These are phyloP conservation scores for Tritrichomonas foetus DNA, from an alignment of 208 protist genomes.

Conservation along the genomic window DNA sequence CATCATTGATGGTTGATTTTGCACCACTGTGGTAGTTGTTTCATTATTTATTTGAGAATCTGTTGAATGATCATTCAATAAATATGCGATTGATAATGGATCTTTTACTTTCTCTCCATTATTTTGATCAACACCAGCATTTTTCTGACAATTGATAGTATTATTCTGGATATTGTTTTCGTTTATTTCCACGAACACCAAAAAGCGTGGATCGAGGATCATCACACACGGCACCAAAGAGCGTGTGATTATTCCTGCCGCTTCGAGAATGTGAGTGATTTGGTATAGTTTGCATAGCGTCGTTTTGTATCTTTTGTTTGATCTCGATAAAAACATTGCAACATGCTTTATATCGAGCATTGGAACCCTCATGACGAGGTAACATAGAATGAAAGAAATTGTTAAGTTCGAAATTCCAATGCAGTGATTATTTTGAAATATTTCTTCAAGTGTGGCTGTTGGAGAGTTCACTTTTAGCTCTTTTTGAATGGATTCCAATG, in stretches of 20 bases:
- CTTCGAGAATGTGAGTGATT: background rate
- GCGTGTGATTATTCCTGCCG: background rate
- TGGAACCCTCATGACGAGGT: background rate
- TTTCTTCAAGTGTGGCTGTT: background rate
- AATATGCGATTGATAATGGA: too few species aligned
- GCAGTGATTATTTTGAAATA: background rate
- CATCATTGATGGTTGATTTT: too few species aligned
- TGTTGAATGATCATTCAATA: too few species aligned
- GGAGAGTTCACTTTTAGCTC: background rate
- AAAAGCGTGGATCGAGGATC: too few species aligned
- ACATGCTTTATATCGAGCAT: background rate
- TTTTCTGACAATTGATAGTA: too few species aligned
- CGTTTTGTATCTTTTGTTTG: background rate
- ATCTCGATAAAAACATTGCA: background rate
- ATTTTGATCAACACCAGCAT: too few species aligned
- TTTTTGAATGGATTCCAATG: background rate
- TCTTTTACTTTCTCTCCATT: too few species aligned
- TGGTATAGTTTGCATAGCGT: constrained; percentile 25
- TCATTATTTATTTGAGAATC: too few species aligned
- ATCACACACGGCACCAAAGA: too few species aligned
- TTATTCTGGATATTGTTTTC: too few species aligned
- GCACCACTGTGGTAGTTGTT: too few species aligned
- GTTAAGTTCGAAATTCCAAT: background rate
- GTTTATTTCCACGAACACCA: too few species aligned
- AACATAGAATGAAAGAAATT: background rate